Evolutionary conservation across 345 rosid genomes (phyloP).

Genomic region (Arabis alpina): DNA sequence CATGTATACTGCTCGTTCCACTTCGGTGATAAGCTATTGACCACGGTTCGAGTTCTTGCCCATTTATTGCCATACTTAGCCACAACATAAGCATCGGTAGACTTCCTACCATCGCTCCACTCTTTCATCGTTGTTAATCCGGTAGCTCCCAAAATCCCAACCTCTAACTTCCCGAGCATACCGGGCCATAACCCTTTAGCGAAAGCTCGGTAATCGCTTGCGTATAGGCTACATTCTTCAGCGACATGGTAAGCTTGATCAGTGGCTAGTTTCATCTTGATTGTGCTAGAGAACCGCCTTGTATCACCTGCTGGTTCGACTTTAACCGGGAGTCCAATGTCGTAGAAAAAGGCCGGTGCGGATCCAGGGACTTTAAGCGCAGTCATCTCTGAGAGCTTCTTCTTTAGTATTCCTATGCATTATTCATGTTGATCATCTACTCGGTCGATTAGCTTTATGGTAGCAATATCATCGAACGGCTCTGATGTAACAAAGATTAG

Average conservation of each 20-base stretch:
- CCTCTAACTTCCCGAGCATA: slow-evolving; percentile 23
- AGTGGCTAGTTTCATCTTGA: slow-evolving; percentile 35
- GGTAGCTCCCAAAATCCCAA: slow-evolving; percentile 28
- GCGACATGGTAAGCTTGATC: slow-evolving; percentile 38
- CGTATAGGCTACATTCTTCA: slow-evolving; percentile 21
- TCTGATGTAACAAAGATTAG: slow-evolving; percentile 36
- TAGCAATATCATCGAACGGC: slow-evolving; percentile 19
- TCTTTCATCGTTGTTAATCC: slow-evolving; percentile 5
- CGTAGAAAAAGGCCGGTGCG: slow-evolving; percentile 23
- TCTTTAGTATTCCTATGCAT: slow-evolving; percentile 13
- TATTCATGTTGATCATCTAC: slow-evolving; percentile 1
- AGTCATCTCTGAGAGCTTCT: slow-evolving; percentile 28
- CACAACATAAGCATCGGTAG: slow-evolving; percentile 17
- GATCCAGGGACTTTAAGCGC: slow-evolving; percentile 28
- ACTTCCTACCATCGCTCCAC: too few relatives aligned
- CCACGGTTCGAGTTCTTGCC: slow-evolving; percentile 39
- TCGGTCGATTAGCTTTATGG: background rate
- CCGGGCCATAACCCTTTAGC: slow-evolving; percentile 27
- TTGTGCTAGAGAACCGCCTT: slow-evolving; percentile 30
- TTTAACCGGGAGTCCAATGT: slow-evolving; percentile 18
- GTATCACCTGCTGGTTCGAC: slow-evolving; percentile 2
- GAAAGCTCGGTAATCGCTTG: slow-evolving; percentile 32
- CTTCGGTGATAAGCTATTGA: slow-evolving; percentile 14
- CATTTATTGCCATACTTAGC: slow-evolving; percentile 41
- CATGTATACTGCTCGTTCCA: slow-evolving; percentile 39